Base-by-base conservation (phyloP, 345 rosid genomes). In the Aurinia saxatilis region DNA sequence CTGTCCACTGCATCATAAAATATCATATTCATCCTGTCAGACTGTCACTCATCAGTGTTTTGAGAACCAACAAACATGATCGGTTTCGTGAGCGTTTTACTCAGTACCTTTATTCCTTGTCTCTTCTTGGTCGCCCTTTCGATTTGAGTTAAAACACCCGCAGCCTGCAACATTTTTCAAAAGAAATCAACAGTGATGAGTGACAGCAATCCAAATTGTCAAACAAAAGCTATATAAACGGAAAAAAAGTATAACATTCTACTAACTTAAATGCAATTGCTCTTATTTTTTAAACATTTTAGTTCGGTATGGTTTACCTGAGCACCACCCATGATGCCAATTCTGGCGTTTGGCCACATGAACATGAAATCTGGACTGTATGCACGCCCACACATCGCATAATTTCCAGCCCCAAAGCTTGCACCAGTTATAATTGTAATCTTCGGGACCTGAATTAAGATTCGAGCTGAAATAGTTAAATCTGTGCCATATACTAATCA, bases 361-460 rank as follows among this genome's bases (percentile, higher is more conserved):
- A 92, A 92, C 86, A 92, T 67, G 73, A 92, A 92, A 69, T 80
- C 68, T 42, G 98, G 95, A 74, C 80, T 87, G 56, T 78, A 92
- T 25, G 98, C 98, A 74, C 95, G 96, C 3, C 98, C 98, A 58
- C 98, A 92, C 98, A 92, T 92, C 10, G 98, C 96, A 66, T 89
- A 89, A 70, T 92, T 87, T 72, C 98, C 98, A 47, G 98, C 98
- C 63, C 98, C 98, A 51, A 86, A 89, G 73, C 98, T 89, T 73
- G 96, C 95, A 49, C 98, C 96, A 4, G 87, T 86, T 25, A 89
- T 81, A 2, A 92, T 77, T 12, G 98, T 89, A 52, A 89, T 73
- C 78, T 87, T 92, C 36, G 96, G 98, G 11, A 92, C 95, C 96
- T 89, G 77, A 14, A 73, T 66, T 36, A 27, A 27, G 51, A 65